A percentile compares a stretch with the other conserved stretches of the same genome.
Conservation (phyloP, 768 basidiomycete genomes). For the Leccinum arenicola region DNA sequence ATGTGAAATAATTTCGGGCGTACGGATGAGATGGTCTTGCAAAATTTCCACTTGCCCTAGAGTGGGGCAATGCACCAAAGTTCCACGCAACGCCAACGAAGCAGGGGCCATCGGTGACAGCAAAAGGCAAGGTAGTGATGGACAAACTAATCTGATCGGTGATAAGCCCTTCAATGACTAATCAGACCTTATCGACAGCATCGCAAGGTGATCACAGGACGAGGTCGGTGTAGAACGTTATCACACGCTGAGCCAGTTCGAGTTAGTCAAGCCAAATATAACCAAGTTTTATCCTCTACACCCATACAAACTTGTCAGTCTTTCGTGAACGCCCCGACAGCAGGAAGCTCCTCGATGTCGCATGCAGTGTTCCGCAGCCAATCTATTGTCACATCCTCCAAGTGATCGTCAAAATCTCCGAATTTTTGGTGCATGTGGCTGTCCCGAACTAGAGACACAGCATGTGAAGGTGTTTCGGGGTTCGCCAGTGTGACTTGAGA, state of each 20-base stretch:
- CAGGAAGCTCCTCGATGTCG: conserved; percentile 20
- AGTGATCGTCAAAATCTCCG: conserved; percentile 80
- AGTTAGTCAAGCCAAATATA: neutral
- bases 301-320: neutral
- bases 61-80: conserved; percentile 54
- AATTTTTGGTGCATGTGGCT: conserved; percentile 53
- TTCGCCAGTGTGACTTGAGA: conserved; percentile 49
- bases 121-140: neutral
- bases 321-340: neutral
- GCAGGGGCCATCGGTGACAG: conserved; percentile 11
- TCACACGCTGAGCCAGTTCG: neutral
- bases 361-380: conserved; percentile 44
- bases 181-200: neutral
- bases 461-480: conserved; percentile 43
- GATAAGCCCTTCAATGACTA: neutral
- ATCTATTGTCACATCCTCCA: conserved; percentile 64
- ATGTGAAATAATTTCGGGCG: neutral
- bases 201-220: neutral
- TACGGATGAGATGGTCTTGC: conserved; percentile 54
- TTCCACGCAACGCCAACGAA: conserved; percentile 39
- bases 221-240: neutral
- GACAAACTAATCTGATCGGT: neutral
- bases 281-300: neutral
- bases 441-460: conserved; percentile 49
- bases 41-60: conserved; percentile 55